phyloP scores from a whole-genome alignment of 495 filamentous ascomycete species.

The Hypomontagnella submonticulosa region DNA sequence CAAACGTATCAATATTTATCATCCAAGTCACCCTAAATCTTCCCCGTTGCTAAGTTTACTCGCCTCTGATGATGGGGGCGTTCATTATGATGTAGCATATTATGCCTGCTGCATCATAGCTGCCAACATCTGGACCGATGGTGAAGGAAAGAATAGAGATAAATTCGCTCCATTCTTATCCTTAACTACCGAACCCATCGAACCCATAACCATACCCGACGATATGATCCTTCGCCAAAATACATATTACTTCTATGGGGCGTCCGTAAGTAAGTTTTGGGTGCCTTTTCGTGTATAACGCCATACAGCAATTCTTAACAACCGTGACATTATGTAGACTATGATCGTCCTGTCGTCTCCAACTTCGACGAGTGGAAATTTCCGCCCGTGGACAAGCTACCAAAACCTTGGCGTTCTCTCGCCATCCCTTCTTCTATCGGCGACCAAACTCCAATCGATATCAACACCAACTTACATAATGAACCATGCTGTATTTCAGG shows the following conservation, averaged over 20 bases:
- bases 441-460: not conserved
- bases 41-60: not conserved
- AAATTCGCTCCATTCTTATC: not conserved
- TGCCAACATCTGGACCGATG: not conserved
- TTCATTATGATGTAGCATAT: not conserved
- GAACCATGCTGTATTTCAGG: not conserved
- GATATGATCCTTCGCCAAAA: not conserved
- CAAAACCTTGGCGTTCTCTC: not conserved
- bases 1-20: slow-evolving; percentile 1
- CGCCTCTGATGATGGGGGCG: not conserved
- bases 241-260: not conserved
- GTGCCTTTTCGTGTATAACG: not conserved
- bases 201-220: not conserved
- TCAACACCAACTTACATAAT: not conserved
- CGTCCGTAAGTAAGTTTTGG: not conserved
- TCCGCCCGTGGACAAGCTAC: not conserved
- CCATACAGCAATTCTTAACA: not conserved
- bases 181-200: not conserved
- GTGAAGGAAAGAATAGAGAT: not conserved
- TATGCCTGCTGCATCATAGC: slow-evolving; percentile 2
- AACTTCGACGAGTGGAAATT: not conserved
- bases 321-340: not conserved
- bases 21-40: not conserved
- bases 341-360: not conserved
- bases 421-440: not conserved